Percentiles rank a stretch among this genome's conserved stretches.
Conservation (phyloP, 768 basidiomycete species). For the Panaeolus cyanescens region DNA sequence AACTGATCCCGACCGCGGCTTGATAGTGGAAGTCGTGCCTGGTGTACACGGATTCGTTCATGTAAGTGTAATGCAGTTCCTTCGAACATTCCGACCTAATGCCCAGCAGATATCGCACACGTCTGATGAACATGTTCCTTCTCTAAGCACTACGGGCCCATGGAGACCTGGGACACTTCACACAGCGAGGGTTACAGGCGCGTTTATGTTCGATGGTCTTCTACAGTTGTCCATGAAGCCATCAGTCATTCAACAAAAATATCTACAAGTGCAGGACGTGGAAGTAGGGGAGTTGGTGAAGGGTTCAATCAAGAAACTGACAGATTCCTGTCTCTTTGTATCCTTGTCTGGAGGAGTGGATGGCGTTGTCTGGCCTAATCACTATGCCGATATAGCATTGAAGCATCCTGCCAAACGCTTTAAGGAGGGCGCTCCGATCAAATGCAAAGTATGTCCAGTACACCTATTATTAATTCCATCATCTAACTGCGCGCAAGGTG, state of each 20-base stretch:
- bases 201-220: conserved; percentile 83
- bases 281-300: conserved; percentile 85
- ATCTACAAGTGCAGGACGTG: conserved; percentile 81
- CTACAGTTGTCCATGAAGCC: conserved; percentile 86
- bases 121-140: conserved; percentile 87
- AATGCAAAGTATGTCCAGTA: conserved; percentile 68
- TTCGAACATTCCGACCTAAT: conserved; percentile 7
- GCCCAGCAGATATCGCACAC: conserved; percentile 83
- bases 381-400: conserved; percentile 93
- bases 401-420: conserved; percentile 93
- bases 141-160: conserved; percentile 74
- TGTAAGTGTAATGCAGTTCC: conserved; percentile 46
- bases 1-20: conserved; percentile 81
- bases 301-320: conserved; percentile 85
- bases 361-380: conserved; percentile 91
- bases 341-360: conserved; percentile 86
- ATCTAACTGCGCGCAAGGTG: conserved; percentile 47
- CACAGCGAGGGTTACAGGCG: conserved; percentile 84
- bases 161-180: conserved; percentile 84
- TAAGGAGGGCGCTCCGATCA: conserved; percentile 79
- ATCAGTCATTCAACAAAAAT: conserved; percentile 82
- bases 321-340: conserved; percentile 81
- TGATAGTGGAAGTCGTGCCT: conserved; percentile 67
- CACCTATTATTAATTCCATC: conserved; percentile 6
- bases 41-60: conserved; percentile 83